Evolutionary conservation across 2,329 filamentous ascomycete species (phyloP).

Genomic region (Monilinia fructicola): DNA sequence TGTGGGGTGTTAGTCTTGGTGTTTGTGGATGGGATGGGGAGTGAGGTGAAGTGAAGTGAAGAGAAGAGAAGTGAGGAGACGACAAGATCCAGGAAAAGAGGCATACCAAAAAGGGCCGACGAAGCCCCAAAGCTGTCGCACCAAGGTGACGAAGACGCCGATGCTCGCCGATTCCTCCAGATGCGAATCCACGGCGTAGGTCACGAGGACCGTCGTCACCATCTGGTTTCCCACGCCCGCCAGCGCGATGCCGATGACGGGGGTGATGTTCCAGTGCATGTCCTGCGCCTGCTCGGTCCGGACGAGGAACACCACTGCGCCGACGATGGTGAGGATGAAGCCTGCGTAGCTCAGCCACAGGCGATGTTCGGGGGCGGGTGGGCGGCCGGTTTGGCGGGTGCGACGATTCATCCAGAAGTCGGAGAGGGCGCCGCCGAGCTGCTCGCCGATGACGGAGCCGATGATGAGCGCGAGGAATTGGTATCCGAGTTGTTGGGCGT

Average conservation of each 20-base stretch:
- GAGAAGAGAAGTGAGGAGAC: too few relatives aligned
- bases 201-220: conserved; percentile 43
- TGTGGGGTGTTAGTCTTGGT: conserved; percentile 9
- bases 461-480: conserved; percentile 58
- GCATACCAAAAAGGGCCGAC: conserved; percentile 25
- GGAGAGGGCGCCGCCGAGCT: conserved; percentile 54
- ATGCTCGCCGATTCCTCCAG: conserved; percentile 52
- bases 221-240: conserved; percentile 58
- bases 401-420: conserved; percentile 53
- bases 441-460: conserved; percentile 58
- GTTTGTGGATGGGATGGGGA: neutral
- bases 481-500: conserved; percentile 56
- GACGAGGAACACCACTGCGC: conserved; percentile 55
- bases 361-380: conserved; percentile 50
- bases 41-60: too few relatives aligned
- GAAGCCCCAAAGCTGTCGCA: conserved; percentile 55
- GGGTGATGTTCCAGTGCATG: conserved; percentile 55
- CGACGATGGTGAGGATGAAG: conserved; percentile 50
- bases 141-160: conserved; percentile 58
- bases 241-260: conserved; percentile 53
- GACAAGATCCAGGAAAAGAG: too few relatives aligned
- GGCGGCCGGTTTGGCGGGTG: conserved; percentile 40
- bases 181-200: conserved; percentile 57
- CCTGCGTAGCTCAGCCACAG: conserved; percentile 59
- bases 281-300: conserved; percentile 47